A percentile compares a stretch with the other conserved stretches of the same genome.
Evolutionary conservation across 345 rosid species (phyloP).

Genomic region (Citrus australasica): DNA sequence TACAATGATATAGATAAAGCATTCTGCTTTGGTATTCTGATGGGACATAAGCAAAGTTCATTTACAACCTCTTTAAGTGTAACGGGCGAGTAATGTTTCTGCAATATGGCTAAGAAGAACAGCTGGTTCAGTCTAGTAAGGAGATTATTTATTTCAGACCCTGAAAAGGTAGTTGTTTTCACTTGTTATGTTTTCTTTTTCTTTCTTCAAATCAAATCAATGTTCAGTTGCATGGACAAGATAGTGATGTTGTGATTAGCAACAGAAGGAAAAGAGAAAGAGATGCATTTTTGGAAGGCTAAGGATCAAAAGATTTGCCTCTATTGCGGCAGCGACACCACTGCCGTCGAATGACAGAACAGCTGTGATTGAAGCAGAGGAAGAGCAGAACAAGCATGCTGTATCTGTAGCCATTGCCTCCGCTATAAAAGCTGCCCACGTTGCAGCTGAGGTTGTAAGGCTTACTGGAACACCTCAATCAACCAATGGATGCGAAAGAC

Average conservation of each 20-base stretch:
- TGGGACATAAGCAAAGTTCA: not conserved
- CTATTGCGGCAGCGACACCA: constrained; percentile 52
- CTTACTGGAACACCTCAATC: constrained; percentile 31
- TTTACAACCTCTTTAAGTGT: not conserved
- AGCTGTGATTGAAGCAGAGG: constrained; percentile 18
- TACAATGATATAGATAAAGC: constrained; percentile 9
- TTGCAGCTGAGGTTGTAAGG: constrained; percentile 46
- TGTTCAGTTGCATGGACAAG: not conserved
- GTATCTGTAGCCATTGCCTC: constrained; percentile 45
- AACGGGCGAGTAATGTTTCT: constrained; percentile 30
- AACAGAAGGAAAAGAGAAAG: constrained; percentile 59
- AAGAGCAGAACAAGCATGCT: constrained; percentile 43
- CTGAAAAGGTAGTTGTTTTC: constrained; percentile 56
- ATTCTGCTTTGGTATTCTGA: constrained; percentile 1
- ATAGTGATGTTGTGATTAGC: not conserved
- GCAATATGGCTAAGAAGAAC: constrained; percentile 64
- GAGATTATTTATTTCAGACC: constrained; percentile 62
- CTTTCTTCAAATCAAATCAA: not conserved
- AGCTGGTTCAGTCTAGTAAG: constrained; percentile 69
- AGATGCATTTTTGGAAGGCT: constrained; percentile 70
- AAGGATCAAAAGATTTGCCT: constrained; percentile 42
- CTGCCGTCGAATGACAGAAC: constrained; percentile 24
- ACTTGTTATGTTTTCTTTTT: not conserved
- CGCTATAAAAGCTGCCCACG: constrained; percentile 48
- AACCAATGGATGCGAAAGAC: constrained; percentile 24